Evolutionary conservation across 2,329 filamentous ascomycete genomes (phyloP).

Genomic region (Pezizomycotina sp.): DNA sequence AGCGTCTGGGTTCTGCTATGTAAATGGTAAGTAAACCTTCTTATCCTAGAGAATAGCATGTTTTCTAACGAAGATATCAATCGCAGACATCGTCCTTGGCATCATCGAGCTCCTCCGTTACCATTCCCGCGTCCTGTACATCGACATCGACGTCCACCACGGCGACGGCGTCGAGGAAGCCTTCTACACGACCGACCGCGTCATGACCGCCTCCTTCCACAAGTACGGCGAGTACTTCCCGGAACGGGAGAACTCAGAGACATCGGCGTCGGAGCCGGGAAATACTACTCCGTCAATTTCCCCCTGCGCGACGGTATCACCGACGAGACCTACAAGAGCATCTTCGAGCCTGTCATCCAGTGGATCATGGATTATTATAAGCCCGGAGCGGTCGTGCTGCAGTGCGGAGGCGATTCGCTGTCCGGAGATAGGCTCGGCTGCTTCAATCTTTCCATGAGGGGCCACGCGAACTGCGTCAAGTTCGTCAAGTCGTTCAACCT

Average conservation of each 20-base stretch:
- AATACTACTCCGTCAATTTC: slow-evolving; percentile 79
- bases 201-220: slow-evolving; percentile 89
- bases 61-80: slow-evolving; percentile 39
- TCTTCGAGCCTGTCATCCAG: slow-evolving; percentile 70
- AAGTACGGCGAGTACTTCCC: slow-evolving; percentile 84
- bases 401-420: slow-evolving; percentile 88
- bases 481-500: slow-evolving; percentile 69
- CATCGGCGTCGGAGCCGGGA: slow-evolving; percentile 73
- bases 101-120: slow-evolving; percentile 74
- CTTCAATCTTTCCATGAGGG: slow-evolving; percentile 92
- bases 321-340: slow-evolving; percentile 68
- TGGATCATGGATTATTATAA: slow-evolving; percentile 66
- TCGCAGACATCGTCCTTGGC: slow-evolving; percentile 78
- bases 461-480: slow-evolving; percentile 78
- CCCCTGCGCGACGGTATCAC: slow-evolving; percentile 82
- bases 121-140: slow-evolving; percentile 75
- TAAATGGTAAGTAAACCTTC: slow-evolving; percentile 53
- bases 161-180: slow-evolving; percentile 83
- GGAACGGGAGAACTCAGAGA: slow-evolving; percentile 76
- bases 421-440: slow-evolving; percentile 84
- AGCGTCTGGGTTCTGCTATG: slow-evolving; percentile 93
- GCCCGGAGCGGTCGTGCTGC: slow-evolving; percentile 80
- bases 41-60: slow-evolving; percentile 34
- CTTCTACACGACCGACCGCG: slow-evolving; percentile 74
- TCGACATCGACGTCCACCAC: slow-evolving; percentile 87